Evolutionary conservation across 2,329 filamentous ascomycete genomes (phyloP), one percentile per base, ranked within the genome.

Genomic region (Leptographium flavum): DNA sequence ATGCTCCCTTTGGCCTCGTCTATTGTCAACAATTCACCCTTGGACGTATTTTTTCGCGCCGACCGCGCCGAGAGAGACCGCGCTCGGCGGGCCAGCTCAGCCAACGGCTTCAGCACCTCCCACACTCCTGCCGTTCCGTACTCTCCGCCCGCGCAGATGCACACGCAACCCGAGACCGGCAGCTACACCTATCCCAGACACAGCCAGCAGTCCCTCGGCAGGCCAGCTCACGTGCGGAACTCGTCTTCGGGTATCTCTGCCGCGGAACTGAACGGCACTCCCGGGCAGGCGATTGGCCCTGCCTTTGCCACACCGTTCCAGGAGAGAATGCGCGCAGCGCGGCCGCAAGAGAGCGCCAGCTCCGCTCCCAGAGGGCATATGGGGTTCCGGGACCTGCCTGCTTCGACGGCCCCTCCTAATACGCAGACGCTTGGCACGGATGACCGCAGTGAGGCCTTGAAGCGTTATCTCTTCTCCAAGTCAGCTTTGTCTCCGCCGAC

Each of bases 11-110:
- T 47, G 53, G 43, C 46, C 58, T 8, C 41, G 37, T 44, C 51
- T 56, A 51, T 59, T 69, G 22, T 5, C 46, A 65, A 78, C 48
- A 76, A 85, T 49, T 93, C 87, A 11, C 87, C 88, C 1, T 69
- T 96, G 5, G 88, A 96, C 55, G 74, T 94, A 50, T 81, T 96
- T 58, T 96, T 96, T 68, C 81, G 82, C 49, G 87, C 87, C 30
- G 84, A 94, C 54, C 76, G 83, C 42, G 81, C 84, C 49, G 84
- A 92, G 60, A 83, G 79, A 57, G 79, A 79, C 44, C 70, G 72
- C 48, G 72, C 71, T 39, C 68, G 69, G 23, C 70, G 71, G 47
- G 68, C 69, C 19, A 77, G 71, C 52, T 67, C 70, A 15, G 61
- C 66, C 43, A 68, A 68, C 44, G 50, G 70, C 54, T 53, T 63